phyloP scores from a whole-genome alignment of 2,329 filamentous ascomycete species.

The Thelonectria olida region DNA sequence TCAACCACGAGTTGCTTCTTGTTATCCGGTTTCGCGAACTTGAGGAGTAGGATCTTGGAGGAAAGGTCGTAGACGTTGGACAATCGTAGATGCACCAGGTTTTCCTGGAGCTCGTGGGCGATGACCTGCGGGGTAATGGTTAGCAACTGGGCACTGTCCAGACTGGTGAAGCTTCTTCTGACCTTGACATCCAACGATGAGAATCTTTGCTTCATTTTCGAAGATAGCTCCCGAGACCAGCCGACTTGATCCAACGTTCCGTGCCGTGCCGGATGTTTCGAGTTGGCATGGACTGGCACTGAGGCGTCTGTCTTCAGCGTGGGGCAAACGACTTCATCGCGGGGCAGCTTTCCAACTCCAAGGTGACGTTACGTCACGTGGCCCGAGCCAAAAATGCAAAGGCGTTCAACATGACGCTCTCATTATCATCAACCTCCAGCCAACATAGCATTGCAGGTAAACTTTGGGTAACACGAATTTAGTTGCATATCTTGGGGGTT shows the following conservation, averaged over 20 bases:
- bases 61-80: slow-evolving; percentile 97
- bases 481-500: neutral
- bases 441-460: neutral
- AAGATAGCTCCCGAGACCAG: slow-evolving; percentile 11
- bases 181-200: slow-evolving; percentile 83
- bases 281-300: neutral
- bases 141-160: slow-evolving; percentile 10
- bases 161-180: slow-evolving; percentile 4
- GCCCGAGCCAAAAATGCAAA: neutral
- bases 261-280: slow-evolving; percentile 13
- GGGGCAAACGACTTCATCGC: slow-evolving; percentile 28
- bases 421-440: neutral
- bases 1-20: slow-evolving; percentile 93
- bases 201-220: slow-evolving; percentile 79
- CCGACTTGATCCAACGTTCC: slow-evolving; percentile 7
- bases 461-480: neutral
- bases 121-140: slow-evolving; percentile 72
- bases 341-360: slow-evolving; percentile 14
- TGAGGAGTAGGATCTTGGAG: slow-evolving; percentile 93
- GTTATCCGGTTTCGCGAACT: slow-evolving; percentile 89
- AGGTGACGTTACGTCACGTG: slow-evolving; percentile 36
- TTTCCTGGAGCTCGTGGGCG: slow-evolving; percentile 86
- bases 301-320: slow-evolving; percentile 26
- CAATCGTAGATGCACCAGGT: slow-evolving; percentile 80
- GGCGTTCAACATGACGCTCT: neutral